phyloP scores from a whole-genome alignment of 306 rosid species.

The Betula pendula region DNA sequence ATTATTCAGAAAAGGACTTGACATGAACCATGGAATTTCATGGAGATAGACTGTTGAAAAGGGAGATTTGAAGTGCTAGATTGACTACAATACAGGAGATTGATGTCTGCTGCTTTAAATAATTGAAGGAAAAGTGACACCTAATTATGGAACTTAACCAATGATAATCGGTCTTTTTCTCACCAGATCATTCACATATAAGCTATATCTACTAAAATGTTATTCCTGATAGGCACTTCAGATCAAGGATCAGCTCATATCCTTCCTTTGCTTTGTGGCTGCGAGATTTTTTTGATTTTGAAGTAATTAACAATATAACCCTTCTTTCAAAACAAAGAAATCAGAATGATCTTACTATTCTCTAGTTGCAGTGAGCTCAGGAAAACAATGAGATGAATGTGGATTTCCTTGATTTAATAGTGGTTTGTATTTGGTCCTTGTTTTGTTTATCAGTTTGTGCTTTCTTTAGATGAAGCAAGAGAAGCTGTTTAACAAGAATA shows the following conservation, averaged over 20 bases:
- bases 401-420: not conserved
- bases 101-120: not conserved
- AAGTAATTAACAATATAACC: not conserved
- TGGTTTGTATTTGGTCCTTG: not conserved
- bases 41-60: slow-evolving; percentile 9
- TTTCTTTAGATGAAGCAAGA: not conserved
- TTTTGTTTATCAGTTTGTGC: not conserved
- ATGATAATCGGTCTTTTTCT: too few species aligned
- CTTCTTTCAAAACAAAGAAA: not conserved
- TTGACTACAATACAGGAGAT: not conserved
- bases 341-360: not conserved
- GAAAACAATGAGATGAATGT: not conserved
- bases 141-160: too few species aligned
- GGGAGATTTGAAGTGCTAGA: not conserved
- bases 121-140: not conserved
- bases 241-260: not conserved
- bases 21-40: not conserved
- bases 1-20: not conserved
- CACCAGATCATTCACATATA: not conserved
- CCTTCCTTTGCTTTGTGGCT: not conserved
- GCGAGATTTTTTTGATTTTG: not conserved
- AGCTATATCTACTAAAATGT: not conserved
- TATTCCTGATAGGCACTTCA: not conserved
- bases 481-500: not conserved
- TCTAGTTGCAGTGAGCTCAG: not conserved